These are phyloP conservation scores for Rauvolfia tetraphylla DNA, from an alignment of 257 asterid species.

Conservation along the genomic window DNA sequence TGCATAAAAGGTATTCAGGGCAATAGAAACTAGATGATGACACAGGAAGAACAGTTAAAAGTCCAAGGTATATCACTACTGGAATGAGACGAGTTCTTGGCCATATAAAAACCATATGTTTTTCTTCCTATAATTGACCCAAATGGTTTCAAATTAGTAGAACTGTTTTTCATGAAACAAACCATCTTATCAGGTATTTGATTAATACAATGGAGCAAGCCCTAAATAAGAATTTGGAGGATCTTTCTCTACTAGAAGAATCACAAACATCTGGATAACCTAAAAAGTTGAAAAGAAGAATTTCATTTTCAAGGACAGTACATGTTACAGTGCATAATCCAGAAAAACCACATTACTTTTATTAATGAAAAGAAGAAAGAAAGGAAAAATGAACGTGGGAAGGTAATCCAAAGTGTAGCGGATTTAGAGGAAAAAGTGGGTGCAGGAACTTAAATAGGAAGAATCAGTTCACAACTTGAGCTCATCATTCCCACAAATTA, in stretches of 20 bases:
- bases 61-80: neutral
- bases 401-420: neutral
- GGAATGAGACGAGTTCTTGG: neutral
- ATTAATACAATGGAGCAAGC: neutral
- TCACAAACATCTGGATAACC: neutral
- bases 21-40: constrained; percentile 16
- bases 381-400: neutral
- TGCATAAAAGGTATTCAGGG: constrained; percentile 25
- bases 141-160: neutral
- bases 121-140: neutral
- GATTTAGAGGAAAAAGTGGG: neutral
- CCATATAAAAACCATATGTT: neutral
- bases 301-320: neutral
- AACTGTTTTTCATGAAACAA: neutral
- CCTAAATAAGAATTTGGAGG: neutral
- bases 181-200: neutral
- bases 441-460: neutral
- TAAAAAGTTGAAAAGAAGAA: neutral
- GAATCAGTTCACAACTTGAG: neutral
- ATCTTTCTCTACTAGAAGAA: neutral
- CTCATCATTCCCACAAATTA: constrained; percentile 6
- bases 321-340: neutral
- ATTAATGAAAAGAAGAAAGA: neutral
- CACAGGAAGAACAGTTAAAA: constrained; percentile 14
- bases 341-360: neutral